A percentile compares a stretch with the other conserved stretches of the same genome.
phyloP scores from a whole-genome alignment of 768 basidiomycete species.

The Mycena indigotica region DNA sequence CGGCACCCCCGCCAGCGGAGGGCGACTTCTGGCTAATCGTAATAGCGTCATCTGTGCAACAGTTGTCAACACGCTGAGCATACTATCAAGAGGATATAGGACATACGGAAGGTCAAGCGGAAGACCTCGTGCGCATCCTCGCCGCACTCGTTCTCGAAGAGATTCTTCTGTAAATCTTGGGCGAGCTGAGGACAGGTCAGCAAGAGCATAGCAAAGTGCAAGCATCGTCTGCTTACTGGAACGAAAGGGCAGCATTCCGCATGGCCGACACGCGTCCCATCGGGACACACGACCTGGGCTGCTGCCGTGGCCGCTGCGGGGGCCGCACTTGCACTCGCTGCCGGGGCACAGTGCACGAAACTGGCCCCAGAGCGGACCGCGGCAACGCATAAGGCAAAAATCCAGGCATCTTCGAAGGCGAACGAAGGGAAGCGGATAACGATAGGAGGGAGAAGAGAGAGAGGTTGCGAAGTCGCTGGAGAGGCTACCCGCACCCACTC shows the following conservation, averaged over 20 bases:
- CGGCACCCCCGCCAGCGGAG: constrained; percentile 30
- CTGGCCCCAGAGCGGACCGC: no score
- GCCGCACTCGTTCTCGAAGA: constrained; percentile 39
- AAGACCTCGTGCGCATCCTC: constrained; percentile 35
- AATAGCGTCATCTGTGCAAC: constrained; percentile 29
- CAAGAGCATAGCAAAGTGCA: not conserved
- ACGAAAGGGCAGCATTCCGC: constrained; percentile 9
- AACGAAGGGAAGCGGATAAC: no score
- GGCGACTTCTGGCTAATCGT: constrained; percentile 9
- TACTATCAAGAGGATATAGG: not conserved
- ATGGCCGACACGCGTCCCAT: constrained; percentile 7
- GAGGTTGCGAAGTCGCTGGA: no score
- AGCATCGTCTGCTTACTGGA: not conserved
- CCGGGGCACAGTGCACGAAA: no score
- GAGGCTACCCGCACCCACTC: no score
- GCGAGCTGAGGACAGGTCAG: constrained; percentile 3
- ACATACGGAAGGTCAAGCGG: constrained; percentile 29
- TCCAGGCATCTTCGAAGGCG: no score
- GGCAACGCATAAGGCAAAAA: no score
- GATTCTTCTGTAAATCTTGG: constrained; percentile 33
- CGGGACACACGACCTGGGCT: constrained; percentile 1
- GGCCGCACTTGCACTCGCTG: no score
- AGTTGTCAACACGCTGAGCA: constrained; percentile 26
- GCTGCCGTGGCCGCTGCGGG: no score
- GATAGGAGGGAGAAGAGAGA: no score